Conservation (phyloP, 2,329 filamentous ascomycete genomes). For the Cladosporium sp. region DNA sequence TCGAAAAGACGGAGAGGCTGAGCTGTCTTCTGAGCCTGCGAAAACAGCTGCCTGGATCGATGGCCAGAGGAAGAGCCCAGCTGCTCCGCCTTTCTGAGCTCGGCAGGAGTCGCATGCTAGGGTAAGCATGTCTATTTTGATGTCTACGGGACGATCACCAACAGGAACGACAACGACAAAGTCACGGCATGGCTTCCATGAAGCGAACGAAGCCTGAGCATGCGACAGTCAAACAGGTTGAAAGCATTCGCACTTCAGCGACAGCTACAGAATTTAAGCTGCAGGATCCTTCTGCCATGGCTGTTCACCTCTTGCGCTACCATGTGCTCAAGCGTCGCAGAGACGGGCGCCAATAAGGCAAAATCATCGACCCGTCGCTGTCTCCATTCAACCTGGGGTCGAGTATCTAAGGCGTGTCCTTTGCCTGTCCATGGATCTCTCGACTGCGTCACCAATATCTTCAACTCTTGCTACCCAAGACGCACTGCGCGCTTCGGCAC, state of each 20-base stretch:
- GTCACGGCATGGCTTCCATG: too few species aligned
- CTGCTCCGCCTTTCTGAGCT: conserved; percentile 2
- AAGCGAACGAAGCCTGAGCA: too few species aligned
- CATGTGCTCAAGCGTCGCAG: not conserved
- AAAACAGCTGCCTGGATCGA: conserved; percentile 3
- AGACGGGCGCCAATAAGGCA: too few species aligned
- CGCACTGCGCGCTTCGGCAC: too few species aligned
- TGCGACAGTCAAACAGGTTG: too few species aligned
- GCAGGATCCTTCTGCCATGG: not conserved
- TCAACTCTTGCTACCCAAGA: not conserved
- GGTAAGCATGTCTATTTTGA: not conserved
- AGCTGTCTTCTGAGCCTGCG: not conserved
- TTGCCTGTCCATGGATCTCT: too few species aligned
- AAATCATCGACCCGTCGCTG: too few species aligned
- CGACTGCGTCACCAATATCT: not conserved
- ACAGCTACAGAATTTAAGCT: too few species aligned
- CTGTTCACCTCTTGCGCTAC: not conserved
- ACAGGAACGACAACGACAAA: too few species aligned
- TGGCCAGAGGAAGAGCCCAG: not conserved
- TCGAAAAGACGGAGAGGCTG: not conserved
- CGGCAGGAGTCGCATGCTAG: not conserved
- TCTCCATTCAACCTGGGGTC: too few species aligned
- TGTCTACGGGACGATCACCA: not conserved
- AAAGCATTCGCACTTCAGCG: too few species aligned
- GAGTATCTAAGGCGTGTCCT: too few species aligned